These are phyloP conservation scores for Cercospora zeina DNA, from an alignment of 2,329 filamentous ascomycete species.

Conservation along the genomic window DNA sequence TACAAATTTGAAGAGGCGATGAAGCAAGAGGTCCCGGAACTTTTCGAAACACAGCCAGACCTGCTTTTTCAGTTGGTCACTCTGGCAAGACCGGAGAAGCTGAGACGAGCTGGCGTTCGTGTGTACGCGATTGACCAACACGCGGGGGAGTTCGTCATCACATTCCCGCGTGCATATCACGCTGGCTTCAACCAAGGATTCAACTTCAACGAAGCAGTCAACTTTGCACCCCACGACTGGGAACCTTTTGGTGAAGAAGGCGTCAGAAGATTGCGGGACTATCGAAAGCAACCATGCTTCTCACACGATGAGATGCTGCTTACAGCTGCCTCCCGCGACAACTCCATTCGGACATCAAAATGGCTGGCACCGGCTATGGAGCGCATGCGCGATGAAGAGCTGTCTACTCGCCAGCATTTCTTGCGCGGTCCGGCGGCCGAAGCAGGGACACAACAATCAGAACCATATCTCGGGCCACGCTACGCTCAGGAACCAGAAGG, in stretches of 20 bases:
- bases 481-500: conserved; percentile 58
- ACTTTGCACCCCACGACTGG: conserved; percentile 95
- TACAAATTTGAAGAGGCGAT: conserved; percentile 95
- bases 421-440: conserved; percentile 52
- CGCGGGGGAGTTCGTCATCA: conserved; percentile 93
- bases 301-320: conserved; percentile 93
- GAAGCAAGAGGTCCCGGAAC: conserved; percentile 88
- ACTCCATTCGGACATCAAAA: conserved; percentile 85
- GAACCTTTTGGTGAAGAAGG: conserved; percentile 86
- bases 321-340: conserved; percentile 78
- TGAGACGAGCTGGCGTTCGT: conserved; percentile 87
- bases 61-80: conserved; percentile 97
- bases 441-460: conserved; percentile 46
- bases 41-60: conserved; percentile 96
- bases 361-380: conserved; percentile 89
- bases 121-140: conserved; percentile 96
- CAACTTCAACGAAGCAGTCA: conserved; percentile 98
- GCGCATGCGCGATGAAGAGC: conserved; percentile 73
- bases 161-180: conserved; percentile 95
- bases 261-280: conserved; percentile 81
- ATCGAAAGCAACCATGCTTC: conserved; percentile 90
- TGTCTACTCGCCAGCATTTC: conserved; percentile 67
- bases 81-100: conserved; percentile 84
- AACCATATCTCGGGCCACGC: conserved; percentile 37
- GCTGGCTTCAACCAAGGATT: conserved; percentile 97